Conservation (phyloP, 2,329 filamentous ascomycete species). For the Keithomyces neogunnii region DNA sequence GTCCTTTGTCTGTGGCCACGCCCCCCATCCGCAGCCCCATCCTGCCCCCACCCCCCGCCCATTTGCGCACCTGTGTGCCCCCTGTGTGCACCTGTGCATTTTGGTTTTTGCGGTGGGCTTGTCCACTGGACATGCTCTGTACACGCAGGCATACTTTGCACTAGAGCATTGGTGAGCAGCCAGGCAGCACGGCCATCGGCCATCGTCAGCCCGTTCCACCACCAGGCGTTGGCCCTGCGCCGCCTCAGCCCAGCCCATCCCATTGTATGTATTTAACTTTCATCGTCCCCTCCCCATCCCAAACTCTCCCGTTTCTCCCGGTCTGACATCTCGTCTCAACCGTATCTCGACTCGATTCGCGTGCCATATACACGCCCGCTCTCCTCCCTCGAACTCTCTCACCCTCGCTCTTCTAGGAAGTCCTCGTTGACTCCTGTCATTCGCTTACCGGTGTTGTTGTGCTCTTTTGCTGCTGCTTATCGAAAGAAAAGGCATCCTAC, state of each 20-base stretch:
- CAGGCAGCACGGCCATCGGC: not conserved
- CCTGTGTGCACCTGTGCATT: too few species aligned
- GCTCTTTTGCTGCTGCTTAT: constrained; percentile 38
- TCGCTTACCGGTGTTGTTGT: constrained; percentile 51
- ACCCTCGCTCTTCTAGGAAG: constrained; percentile 46
- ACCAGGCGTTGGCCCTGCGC: not conserved
- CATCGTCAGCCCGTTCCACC: not conserved
- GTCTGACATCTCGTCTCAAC: constrained; percentile 5
- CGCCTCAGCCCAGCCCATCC: not conserved
- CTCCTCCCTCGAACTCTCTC: constrained; percentile 31
- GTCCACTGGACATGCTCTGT: too few species aligned
- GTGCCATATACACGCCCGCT: constrained; percentile 37
- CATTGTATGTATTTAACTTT: constrained; percentile 9
- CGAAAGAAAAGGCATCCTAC: constrained; percentile 17
- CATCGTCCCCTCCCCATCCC: constrained; percentile 6
- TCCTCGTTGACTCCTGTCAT: constrained; percentile 69
- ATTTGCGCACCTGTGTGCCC: too few species aligned
- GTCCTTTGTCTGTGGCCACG: not conserved
- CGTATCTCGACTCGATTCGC: constrained; percentile 4
- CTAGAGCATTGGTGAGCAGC: too few species aligned
- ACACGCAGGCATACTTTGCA: too few species aligned
- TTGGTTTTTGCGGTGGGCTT: too few species aligned
- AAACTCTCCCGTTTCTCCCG: constrained; percentile 1
- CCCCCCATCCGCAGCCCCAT: not conserved
- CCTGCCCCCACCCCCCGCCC: too few species aligned